Base-by-base conservation (phyloP, 116 monocot genomes). In the Iris pallida region DNA sequence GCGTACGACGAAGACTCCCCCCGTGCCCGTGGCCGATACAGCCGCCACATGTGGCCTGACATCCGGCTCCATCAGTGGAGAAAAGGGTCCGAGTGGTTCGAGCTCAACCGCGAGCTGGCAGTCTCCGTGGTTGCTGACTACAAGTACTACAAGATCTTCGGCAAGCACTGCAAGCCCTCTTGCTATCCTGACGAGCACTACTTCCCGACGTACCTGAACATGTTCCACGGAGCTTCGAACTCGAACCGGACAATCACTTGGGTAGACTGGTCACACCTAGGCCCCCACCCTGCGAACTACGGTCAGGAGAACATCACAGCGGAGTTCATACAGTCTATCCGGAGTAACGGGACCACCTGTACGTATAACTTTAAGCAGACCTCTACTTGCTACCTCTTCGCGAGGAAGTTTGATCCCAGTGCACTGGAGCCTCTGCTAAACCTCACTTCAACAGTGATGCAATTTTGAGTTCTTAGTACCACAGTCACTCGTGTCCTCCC, bases 151-250 rank as follows among this genome's bases (percentile, higher is more conserved):
- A 1, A 3, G n/a, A 47, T 86, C 40, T 86, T 82, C 52, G 64
- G 52, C 14, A 79, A 73, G 49, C 73, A 79, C 45, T 86, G 86
- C 18, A 67, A 70, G 57, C 84, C 84, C 4, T 72, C 81, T n/a
- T 88, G 84, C 69, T 88, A 84, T 64, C 78, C 83, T 0, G 87
- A 88, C 5, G 87, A 88, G 78, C 87, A 88, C 59, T 88, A 88
- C 77, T 65, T 88, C 40, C 83, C 83, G 0, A 88, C 87, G 5
- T 75, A 66, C 65, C n/a, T 83, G 47, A 65, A 75, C 73, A 76
- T 83, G 80, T 75, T 83, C 45, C 64, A 81, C n/a, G 75, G 75
- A 7, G 43, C 17, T 14, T 42, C 48, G 46, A 88, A 71, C 62
- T 71, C 84, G 3, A 88, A 88, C 65, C 59, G 88, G 53, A 88